Base-by-base conservation (phyloP, 2,329 filamentous ascomycete genomes). In the Chalaropsis thielavioides region DNA sequence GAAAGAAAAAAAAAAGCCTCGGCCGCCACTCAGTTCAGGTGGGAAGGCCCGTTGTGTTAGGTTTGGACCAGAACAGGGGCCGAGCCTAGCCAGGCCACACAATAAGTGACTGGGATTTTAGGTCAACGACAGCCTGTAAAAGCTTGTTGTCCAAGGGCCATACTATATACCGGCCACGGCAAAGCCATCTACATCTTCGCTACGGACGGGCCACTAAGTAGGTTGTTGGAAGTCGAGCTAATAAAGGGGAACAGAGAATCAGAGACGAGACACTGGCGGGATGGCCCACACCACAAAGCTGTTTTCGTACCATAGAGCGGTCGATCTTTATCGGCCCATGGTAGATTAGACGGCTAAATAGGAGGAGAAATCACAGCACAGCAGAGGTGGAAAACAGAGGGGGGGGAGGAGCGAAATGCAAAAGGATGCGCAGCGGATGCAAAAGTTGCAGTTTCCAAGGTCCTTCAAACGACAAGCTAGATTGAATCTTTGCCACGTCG, bases 401-500 rank as follows among this genome's bases (percentile, higher is more conserved):
- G 10, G 10, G 4, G 11, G n/a, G 7, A 27, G 17, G 6, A n/a
- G 10, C 17, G 11, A 43, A 15, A 43, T 13, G 4, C 13, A 38
- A 58, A 58, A 35, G 54, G 31, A 35, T 58, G 54, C 27, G 15
- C 17, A 15, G 27, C 13, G 27, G 54, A 58, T 19, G 54, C 54
- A 35, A 38, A 15, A 58, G 27, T 2, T 58, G 27, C 54, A 58
- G 54, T 58, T 58, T n/a, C 13, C 8, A 17, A 8, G 54, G 54
- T 38, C 31, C 54, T 10, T 58, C 7, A 17, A 35, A 31, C 31
- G 15, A 38, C 5, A 35, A 31, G 54, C 54, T 38, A 38, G 54
- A 58, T 35, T 58, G 54, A 58, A 17, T 58, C 54, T 58, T 38
- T 58, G 54, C 54, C 54, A 58, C 54, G 54, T 58, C 27, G 54